Evolutionary conservation across 257 asterid genomes (phyloP).

Genomic region (Solanum chilense): DNA sequence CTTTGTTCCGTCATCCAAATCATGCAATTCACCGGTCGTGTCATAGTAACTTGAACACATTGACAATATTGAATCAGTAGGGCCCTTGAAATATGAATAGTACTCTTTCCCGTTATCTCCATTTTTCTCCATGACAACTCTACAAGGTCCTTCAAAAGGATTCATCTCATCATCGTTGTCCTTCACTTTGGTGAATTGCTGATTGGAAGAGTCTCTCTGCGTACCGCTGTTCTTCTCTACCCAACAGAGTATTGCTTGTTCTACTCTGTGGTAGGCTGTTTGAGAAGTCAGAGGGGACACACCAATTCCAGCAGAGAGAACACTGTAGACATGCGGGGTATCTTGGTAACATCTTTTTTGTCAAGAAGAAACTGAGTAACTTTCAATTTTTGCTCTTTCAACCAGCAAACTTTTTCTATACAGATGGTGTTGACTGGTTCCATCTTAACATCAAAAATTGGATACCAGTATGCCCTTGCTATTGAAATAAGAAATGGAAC

Average conservation of each 20-base stretch:
- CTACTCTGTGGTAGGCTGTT: background rate
- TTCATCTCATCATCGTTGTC: background rate
- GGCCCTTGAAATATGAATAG: conserved; percentile 13
- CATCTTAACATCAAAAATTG: conserved; percentile 1
- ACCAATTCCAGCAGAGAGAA: background rate
- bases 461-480: conserved; percentile 1
- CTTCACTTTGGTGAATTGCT: background rate
- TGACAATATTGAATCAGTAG: background rate
- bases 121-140: conserved; percentile 4
- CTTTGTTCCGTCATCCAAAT: background rate
- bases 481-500: conserved; percentile 13
- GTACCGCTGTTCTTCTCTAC: conserved; percentile 16
- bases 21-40: background rate
- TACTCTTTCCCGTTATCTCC: background rate
- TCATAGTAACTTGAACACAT: conserved; percentile 16
- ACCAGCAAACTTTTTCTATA: conserved; percentile 10
- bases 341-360: background rate
- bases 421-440: conserved; percentile 9
- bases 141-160: background rate
- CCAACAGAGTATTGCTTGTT: conserved; percentile 3
- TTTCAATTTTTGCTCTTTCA: background rate
- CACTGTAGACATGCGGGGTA: background rate
- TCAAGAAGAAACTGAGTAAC: conserved; percentile 8
- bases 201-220: background rate
- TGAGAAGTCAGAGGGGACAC: background rate